Evolutionary conservation across 2,329 filamentous ascomycete genomes (phyloP).

Genomic region (Neoascochyta sp.): DNA sequence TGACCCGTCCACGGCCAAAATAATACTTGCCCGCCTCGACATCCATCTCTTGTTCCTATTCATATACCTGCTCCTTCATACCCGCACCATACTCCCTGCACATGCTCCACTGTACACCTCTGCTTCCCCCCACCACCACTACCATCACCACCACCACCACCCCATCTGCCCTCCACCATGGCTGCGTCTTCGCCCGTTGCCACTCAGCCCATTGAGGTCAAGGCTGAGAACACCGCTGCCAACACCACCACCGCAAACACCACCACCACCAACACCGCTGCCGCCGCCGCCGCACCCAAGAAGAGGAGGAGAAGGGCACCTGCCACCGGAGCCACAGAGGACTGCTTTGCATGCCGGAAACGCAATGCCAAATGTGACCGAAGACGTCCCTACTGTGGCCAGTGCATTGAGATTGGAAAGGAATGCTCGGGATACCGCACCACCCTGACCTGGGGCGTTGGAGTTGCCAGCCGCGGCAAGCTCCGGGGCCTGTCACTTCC

Average conservation of each 20-base stretch:
- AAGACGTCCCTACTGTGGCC: slow-evolving; percentile 88
- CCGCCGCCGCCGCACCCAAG: slow-evolving; percentile 37
- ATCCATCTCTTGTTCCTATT: slow-evolving; percentile 37
- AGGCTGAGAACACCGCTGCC: slow-evolving; percentile 29
- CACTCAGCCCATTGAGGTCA: slow-evolving; percentile 32
- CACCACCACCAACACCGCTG: no score
- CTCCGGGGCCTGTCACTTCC: slow-evolving; percentile 80
- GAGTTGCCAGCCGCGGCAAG: slow-evolving; percentile 92
- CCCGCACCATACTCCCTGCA: slow-evolving; percentile 31
- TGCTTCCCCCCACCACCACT: slow-evolving; percentile 24
- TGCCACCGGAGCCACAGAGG: slow-evolving; percentile 82
- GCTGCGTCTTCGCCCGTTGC: slow-evolving; percentile 30
- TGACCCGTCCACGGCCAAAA: slow-evolving; percentile 31
- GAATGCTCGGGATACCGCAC: slow-evolving; percentile 97
- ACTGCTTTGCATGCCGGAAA: slow-evolving; percentile 92
- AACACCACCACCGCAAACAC: no score
- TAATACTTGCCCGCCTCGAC: slow-evolving; percentile 40
- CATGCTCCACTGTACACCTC: slow-evolving; percentile 27
- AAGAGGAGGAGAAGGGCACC: slow-evolving; percentile 85
- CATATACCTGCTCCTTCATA: slow-evolving; percentile 35
- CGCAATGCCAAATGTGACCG: slow-evolving; percentile 83
- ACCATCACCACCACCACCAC: slow-evolving; percentile 1
- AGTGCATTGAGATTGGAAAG: slow-evolving; percentile 85
- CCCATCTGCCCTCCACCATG: slow-evolving; percentile 23
- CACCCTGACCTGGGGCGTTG: slow-evolving; percentile 92